Base-by-base conservation (phyloP, 2,329 filamentous ascomycete species). In the Trichoderma citrinoviride region DNA sequence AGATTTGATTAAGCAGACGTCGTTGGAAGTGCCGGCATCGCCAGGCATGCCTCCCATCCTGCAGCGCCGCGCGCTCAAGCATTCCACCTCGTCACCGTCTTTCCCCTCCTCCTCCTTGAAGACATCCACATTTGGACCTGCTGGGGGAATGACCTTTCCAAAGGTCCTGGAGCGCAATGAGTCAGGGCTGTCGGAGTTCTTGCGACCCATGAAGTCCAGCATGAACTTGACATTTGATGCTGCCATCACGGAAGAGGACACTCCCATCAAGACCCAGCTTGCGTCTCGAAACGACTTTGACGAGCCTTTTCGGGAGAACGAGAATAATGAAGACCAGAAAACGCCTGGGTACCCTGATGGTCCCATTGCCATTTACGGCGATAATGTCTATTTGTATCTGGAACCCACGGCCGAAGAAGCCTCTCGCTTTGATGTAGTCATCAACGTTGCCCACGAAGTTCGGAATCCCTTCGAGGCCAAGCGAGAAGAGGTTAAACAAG, bases 401-500 rank as follows among this genome's bases (percentile, higher is more conserved):
- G 91, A 96, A 73, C 91, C 91, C 0, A 91, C 89, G 1, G 88
- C 88, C 0, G 88, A 93, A 46, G 90, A 93, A 73, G 91, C 91
- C 2, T 83, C 88, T 12, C 82, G 85, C 40, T 96, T 93, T 69
- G 92, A 95, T 70, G 89, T 94, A 3, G 87, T 96, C 19, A 87
- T 95, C 73, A 96, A 96, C 68, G 91, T 94, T 7, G 91, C 91
- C 1, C 88, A 89, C 65, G 91, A 96, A 76, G 91, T 95, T 2
- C 82, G 83, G 65, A 93, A 95, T 71, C 91, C 91, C 0, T 92
- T 94, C 72, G 78, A 78, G 68, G 74, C 70, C 29, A 69, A 69
- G 70, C 55, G 75, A 70, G 67, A 74, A 65, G 68, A 55, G 17
- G n/a, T 70, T 29, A 69, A 69, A 70, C 56, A 75, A 70, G 67